Percentiles rank a stretch among this genome's conserved stretches.
phyloP scores from a whole-genome alignment of 768 basidiomycete genomes.

The Hypholoma sublateritium region DNA sequence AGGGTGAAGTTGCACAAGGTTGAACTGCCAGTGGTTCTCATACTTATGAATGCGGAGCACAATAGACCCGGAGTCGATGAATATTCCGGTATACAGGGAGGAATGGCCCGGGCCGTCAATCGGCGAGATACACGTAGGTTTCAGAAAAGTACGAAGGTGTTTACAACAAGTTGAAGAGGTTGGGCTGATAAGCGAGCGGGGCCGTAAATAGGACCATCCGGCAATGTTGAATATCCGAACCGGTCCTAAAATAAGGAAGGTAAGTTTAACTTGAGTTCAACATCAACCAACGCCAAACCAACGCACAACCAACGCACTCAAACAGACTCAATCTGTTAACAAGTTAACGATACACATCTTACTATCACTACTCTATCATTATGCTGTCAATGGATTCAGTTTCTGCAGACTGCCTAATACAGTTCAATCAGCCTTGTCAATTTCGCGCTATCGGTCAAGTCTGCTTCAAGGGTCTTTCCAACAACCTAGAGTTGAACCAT shows the following conservation, averaged over 20 bases:
- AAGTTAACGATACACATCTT: too few species aligned
- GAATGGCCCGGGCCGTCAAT: background rate
- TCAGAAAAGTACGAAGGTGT: too few species aligned
- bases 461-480: background rate
- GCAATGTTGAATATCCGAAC: background rate
- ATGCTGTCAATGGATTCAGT: too few species aligned
- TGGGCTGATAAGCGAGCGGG: background rate
- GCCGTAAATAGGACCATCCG: background rate
- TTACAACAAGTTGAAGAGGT: background rate
- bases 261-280: too few species aligned
- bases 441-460: background rate
- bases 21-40: background rate
- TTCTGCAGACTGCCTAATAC: background rate
- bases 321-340: too few species aligned
- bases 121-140: too few species aligned
- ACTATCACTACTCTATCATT: too few species aligned
- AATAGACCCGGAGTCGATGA: too few species aligned
- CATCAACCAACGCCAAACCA: too few species aligned
- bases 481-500: background rate
- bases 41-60: too few species aligned
- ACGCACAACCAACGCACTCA: too few species aligned
- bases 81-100: background rate
- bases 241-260: background rate
- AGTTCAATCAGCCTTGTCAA: background rate
- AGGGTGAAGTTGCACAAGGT: slow-evolving; percentile 23